Evolutionary conservation across 1,139 yeast species (phyloP).

Genomic region (Trichomonascaceae sp.): DNA sequence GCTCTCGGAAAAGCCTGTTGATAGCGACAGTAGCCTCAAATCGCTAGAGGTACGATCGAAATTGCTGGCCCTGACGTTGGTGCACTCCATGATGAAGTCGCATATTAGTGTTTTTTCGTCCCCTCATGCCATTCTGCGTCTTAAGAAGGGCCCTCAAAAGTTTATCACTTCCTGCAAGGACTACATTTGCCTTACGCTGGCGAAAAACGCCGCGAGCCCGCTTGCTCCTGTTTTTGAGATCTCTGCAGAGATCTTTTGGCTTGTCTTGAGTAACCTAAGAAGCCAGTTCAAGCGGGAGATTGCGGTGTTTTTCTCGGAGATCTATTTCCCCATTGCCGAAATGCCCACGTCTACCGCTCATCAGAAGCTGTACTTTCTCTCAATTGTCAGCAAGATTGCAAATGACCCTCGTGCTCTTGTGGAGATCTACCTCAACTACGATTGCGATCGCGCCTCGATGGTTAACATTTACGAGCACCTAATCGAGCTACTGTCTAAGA

Average conservation of each 20-base stretch:
- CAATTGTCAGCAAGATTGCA: slow-evolving; percentile 66
- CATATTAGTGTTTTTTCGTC: slow-evolving; percentile 76
- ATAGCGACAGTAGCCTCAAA: slow-evolving; percentile 70
- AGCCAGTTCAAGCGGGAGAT: slow-evolving; percentile 83
- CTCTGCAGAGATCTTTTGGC: slow-evolving; percentile 87
- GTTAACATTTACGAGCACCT: slow-evolving; percentile 79
- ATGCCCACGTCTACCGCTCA: slow-evolving; percentile 84
- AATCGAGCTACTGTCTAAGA: slow-evolving; percentile 62
- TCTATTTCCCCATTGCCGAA: slow-evolving; percentile 88
- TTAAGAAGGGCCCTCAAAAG: slow-evolving; percentile 47
- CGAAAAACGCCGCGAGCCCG: slow-evolving; percentile 88
- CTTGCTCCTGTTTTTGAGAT: slow-evolving; percentile 87
- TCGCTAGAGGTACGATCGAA: slow-evolving; percentile 90
- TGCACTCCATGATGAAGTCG: slow-evolving; percentile 74
- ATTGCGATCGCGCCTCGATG: slow-evolving; percentile 65
- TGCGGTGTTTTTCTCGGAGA: slow-evolving; percentile 85
- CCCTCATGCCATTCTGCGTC: slow-evolving; percentile 35
- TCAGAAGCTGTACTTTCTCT: slow-evolving; percentile 77
- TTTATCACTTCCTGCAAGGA: slow-evolving; percentile 75
- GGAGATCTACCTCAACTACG: slow-evolving; percentile 88
- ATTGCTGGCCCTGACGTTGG: slow-evolving; percentile 71
- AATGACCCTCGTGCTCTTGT: slow-evolving; percentile 83
- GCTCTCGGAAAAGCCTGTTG: slow-evolving; percentile 70
- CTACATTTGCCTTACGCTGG: slow-evolving; percentile 66
- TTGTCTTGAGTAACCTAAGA: slow-evolving; percentile 68